Evolutionary conservation across 2,329 filamentous ascomycete genomes (phyloP).

Genomic region (Ophiobolus disseminans): DNA sequence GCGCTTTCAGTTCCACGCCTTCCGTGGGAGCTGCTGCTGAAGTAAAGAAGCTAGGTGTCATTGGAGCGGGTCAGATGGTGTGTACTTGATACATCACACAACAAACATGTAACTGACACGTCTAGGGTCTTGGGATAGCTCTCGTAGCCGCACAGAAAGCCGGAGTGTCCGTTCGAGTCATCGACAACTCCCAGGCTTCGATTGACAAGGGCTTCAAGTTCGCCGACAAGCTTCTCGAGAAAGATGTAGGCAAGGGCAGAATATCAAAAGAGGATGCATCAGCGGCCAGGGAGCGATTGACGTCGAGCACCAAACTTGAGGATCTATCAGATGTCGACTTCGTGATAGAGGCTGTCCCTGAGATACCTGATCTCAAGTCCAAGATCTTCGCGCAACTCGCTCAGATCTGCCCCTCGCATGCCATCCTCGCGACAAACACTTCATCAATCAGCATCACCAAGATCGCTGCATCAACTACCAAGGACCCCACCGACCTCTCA

Average conservation of each 20-base stretch:
- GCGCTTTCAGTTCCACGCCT: constrained; percentile 72
- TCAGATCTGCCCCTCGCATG: constrained; percentile 79
- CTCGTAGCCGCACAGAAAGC: constrained; percentile 89
- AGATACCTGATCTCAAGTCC: constrained; percentile 86
- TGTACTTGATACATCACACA: constrained; percentile 25
- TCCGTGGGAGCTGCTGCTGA: constrained; percentile 67
- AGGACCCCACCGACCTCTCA: constrained; percentile 78
- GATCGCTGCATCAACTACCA: constrained; percentile 86
- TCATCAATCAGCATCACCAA: constrained; percentile 98
- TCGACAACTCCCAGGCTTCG: constrained; percentile 84
- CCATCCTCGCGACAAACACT: constrained; percentile 95
- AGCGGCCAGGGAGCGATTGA: constrained; percentile 72
- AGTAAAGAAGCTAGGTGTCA: constrained; percentile 86
- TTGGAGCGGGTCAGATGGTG: constrained; percentile 97
- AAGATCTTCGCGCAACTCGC: constrained; percentile 86
- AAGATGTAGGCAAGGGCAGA: constrained; percentile 87
- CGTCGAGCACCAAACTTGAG: constrained; percentile 74
- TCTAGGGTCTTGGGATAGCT: constrained; percentile 90
- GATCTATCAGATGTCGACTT: constrained; percentile 87
- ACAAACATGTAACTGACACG: constrained; percentile 26
- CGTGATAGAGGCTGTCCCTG: constrained; percentile 95
- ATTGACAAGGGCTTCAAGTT: constrained; percentile 90
- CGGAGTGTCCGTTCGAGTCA: constrained; percentile 79
- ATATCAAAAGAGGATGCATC: constrained; percentile 84
- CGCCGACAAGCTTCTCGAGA: constrained; percentile 91